Evolutionary conservation across 768 basidiomycete genomes (phyloP), one percentile per base, ranked within the genome.

Genomic region (Trametes sanguinea): DNA sequence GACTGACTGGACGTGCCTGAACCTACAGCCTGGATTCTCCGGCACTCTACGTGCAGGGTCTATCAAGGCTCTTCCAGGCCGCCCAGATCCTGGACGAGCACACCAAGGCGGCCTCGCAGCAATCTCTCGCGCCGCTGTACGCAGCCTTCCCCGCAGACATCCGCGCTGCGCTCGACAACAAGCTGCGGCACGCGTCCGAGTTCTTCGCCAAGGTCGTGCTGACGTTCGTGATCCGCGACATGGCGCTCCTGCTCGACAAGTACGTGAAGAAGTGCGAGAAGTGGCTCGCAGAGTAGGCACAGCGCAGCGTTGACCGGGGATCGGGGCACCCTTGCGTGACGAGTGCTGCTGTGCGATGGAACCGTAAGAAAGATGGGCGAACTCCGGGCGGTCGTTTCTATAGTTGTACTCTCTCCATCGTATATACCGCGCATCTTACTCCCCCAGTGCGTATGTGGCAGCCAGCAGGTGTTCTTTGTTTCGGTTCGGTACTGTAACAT

Each of bases 231-330:
- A 86, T 96, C 68, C 86, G 87, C 55, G 93, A 95, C 73, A 80
- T 94, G 65, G 90, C 91, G 44, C 86, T 89, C 69, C 76, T 95
- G 52, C 80, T 95, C 63, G 94, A 95, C 80, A 95, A 95, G 76
- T 95, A 94, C 74, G 90, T 88, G 65, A 94, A 94, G 82, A 91
- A 92, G 73, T 92, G 91, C 76, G 93, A 93, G 77, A 93, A 92
- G 76, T 93, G 92, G 90, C 81, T 94, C 40, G 90, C 86, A 40
- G 92, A 95, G 72, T 94, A 79, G 63, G 80, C 51, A 5, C 51
- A 14, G 13, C 43, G 9, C 54, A 13, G n/a, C 30, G 22, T 47
- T 6, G 29, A 44, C 14, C 4, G 16, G 33, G 17, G 52, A 14
- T 11, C 22, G 33, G 35, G 40, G 45, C 29, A 11, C 32, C 14